Base-by-base conservation (phyloP, 495 filamentous ascomycete genomes). In the Friedmanniomyces simplex region DNA sequence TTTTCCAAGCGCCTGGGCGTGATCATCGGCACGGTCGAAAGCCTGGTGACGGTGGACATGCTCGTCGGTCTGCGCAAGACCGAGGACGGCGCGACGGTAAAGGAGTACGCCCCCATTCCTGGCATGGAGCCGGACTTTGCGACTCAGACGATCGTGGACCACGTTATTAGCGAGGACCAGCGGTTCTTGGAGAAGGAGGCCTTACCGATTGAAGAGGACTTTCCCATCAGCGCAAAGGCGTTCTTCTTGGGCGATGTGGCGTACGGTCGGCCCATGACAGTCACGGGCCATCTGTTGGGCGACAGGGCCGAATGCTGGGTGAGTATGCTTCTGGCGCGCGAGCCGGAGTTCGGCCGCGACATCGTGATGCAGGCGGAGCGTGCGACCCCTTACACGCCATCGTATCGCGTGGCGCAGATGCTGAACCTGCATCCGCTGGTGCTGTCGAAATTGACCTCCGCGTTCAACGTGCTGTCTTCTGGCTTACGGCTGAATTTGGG, bases 221-320 rank as follows among this genome's bases (percentile, higher is more conserved):
- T 97, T 66, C 91, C 94, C 0, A 69, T 82, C 52, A 83, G 81
- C 50, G 83, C 87, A 13, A 78, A 81, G 41, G 90, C 86, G 1
- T 97, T 99, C 74, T 99, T 95, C 75, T 72, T 99, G n/a, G 94
- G 94, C 42, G 94, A 96, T 2, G 91, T 84, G 72, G 88, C 88
- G 65, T 96, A 95, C 64, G 94, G 94, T 13, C 81, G 90, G 45
- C 93, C 94, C 0, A 72, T 95, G 16, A 82, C 95, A 71, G 82
- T 99, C 51, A 79, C 79, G n/a, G 79, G 82, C 2, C 87, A 95
- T 64, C 20, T 39, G 51, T 11, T 43, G 21, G 74, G 79, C 47
- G 83, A 86, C 60, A 88, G 84, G 65, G 84, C 86, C 16, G 82
- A 86, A 59, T 82, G 95, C 50, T 80, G 86, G 75, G 72, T 99